Conservation (phyloP, 345 rosid genomes). For the Toxicodendron radicans region DNA sequence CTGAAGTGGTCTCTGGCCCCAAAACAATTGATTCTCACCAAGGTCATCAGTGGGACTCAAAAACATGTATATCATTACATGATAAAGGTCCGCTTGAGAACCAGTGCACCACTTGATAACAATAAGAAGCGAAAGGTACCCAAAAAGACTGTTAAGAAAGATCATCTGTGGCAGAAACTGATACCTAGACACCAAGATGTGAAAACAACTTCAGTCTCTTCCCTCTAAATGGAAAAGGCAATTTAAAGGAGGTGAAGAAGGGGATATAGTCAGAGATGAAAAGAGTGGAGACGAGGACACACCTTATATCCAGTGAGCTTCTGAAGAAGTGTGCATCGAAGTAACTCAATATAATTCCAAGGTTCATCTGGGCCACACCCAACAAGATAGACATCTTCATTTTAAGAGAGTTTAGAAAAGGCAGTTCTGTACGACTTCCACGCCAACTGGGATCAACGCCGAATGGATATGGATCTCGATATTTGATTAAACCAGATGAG, state of each 20-base stretch:
- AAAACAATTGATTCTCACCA: slow-evolving; percentile 84
- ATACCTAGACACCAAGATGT: slow-evolving; percentile 56
- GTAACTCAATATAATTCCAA: slow-evolving; percentile 83
- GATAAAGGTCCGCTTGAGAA: slow-evolving; percentile 97
- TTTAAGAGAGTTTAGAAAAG: slow-evolving; percentile 90
- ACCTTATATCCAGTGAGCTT: slow-evolving; percentile 84
- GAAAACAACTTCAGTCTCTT: slow-evolving; percentile 24
- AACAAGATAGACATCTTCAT: slow-evolving; percentile 97
- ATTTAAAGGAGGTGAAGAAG: slow-evolving; percentile 8
- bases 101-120: slow-evolving; percentile 97
- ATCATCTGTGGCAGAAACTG: slow-evolving; percentile 97
- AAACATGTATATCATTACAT: slow-evolving; percentile 99
- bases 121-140: slow-evolving; percentile 91
- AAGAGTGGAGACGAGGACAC: slow-evolving; percentile 7
- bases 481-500: slow-evolving; percentile 73
- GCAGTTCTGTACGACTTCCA: slow-evolving; percentile 95
- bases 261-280: slow-evolving; percentile 2
- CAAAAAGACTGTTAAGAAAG: slow-evolving; percentile 90
- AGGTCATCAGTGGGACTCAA: slow-evolving; percentile 91
- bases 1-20: slow-evolving; percentile 97
- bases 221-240: background rate
- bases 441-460: slow-evolving; percentile 99
- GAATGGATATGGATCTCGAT: slow-evolving; percentile 83
- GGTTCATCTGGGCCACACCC: slow-evolving; percentile 94
- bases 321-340: slow-evolving; percentile 80